A percentile compares a stretch with the other conserved stretches of the same genome.
phyloP scores from a whole-genome alignment of 176 grass and related monocot genomes.

The Carex myosuroides region DNA sequence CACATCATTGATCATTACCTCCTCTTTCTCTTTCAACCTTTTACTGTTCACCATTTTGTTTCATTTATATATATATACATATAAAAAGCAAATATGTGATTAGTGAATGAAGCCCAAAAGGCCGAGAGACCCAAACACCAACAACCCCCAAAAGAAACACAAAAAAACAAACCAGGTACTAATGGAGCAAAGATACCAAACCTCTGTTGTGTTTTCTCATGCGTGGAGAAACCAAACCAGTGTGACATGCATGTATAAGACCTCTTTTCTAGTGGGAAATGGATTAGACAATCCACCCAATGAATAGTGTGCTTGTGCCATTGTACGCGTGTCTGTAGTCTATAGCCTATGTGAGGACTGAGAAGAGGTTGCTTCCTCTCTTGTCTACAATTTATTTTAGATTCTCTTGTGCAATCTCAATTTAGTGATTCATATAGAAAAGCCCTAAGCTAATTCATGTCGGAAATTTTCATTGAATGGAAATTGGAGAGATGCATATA shows the following conservation, averaged over 20 bases:
- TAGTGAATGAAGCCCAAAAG: conserved; percentile 13
- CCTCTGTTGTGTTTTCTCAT: conserved; percentile 5
- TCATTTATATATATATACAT: neutral
- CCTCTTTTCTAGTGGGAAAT: neutral
- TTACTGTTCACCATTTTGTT: conserved; percentile 20
- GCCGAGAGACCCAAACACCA: neutral
- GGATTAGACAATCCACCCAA: conserved; percentile 21
- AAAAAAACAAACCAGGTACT: neutral
- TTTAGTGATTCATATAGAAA: neutral
- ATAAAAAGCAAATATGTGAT: neutral
- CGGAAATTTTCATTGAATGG: too few relatives aligned
- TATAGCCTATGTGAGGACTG: neutral
- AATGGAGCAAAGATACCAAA: neutral
- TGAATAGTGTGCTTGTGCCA: conserved; percentile 5
- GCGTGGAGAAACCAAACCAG: conserved; percentile 2
- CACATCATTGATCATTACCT: conserved; percentile 14
- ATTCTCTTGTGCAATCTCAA: neutral
- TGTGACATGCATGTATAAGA: neutral
- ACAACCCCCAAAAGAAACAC: conserved; percentile 13
- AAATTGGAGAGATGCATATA: too few relatives aligned
- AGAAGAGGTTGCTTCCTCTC: neutral
- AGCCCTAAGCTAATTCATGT: neutral
- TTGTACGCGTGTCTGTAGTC: neutral
- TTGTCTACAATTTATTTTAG: neutral
- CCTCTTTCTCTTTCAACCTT: neutral